These are phyloP conservation scores for Collariella sp. DNA, from an alignment of 495 filamentous ascomycete species.

Conservation along the genomic window DNA sequence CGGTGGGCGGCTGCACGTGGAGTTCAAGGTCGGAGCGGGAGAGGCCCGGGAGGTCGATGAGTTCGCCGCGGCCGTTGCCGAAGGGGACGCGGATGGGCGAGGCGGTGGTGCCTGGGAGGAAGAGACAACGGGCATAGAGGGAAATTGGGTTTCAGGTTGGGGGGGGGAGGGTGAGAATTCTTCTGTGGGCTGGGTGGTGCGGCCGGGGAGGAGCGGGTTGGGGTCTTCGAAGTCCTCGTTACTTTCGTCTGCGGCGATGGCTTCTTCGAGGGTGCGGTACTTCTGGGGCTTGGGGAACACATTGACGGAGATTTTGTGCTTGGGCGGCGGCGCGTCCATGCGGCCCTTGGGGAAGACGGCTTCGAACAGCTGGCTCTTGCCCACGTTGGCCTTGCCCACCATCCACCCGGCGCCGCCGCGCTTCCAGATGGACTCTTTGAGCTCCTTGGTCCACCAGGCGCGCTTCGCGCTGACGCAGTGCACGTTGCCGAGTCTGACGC, in stretches of 20 bases:
- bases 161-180: slow-evolving; percentile 61
- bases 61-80: slow-evolving; percentile 72
- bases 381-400: slow-evolving; percentile 95
- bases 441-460: slow-evolving; percentile 76
- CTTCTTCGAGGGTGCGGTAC: not conserved
- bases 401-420: slow-evolving; percentile 89
- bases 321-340: slow-evolving; percentile 32
- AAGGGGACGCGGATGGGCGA: slow-evolving; percentile 88
- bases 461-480: slow-evolving; percentile 74
- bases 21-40: slow-evolving; percentile 60
- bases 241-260: not conserved
- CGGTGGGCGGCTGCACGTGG: slow-evolving; percentile 58
- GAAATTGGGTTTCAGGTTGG: slow-evolving; percentile 61
- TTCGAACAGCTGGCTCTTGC: slow-evolving; percentile 87
- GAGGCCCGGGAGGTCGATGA: slow-evolving; percentile 88
- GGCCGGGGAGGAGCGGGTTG: slow-evolving; percentile 15
- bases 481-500: slow-evolving; percentile 72
- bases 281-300: slow-evolving; percentile 15
- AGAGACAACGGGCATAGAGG: slow-evolving; percentile 74
- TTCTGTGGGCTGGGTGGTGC: slow-evolving; percentile 16
- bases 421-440: slow-evolving; percentile 75
- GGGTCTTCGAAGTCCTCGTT: slow-evolving; percentile 19
- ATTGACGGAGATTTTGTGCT: slow-evolving; percentile 28
- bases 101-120: slow-evolving; percentile 80
- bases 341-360: slow-evolving; percentile 76